Conservation (phyloP, 1,284 basidiomycete genomes). For the Pisolithus thermaeus region DNA sequence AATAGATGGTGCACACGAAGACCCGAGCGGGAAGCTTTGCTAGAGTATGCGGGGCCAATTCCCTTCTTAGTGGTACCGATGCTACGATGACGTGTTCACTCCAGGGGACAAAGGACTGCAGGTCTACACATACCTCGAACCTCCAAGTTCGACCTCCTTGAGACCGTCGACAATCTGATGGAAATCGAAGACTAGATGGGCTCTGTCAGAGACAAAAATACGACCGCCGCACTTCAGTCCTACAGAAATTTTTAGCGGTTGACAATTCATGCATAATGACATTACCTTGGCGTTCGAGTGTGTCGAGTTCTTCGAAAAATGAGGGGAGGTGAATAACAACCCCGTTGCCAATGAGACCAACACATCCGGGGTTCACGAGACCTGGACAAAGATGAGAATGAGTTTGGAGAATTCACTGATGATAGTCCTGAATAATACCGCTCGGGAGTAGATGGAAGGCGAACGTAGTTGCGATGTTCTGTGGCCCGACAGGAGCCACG, state of each 20-base stretch:
- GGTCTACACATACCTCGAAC: constrained; percentile 56
- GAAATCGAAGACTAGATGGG: constrained; percentile 97
- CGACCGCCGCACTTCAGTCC: constrained; percentile 85
- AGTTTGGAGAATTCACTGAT: background rate
- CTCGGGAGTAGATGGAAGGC: constrained; percentile 96
- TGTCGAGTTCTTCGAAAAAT: constrained; percentile 92
- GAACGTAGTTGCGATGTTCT: constrained; percentile 75
- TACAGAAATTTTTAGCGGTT: constrained; percentile 26
- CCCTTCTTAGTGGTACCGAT: constrained; percentile 98
- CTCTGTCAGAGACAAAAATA: constrained; percentile 91
- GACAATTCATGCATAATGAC: background rate
- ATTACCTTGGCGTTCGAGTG: constrained; percentile 79
- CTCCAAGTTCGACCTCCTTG: constrained; percentile 96
- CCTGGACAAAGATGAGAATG: constrained; percentile 41
- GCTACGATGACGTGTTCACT: constrained; percentile 34
- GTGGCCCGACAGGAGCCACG: constrained; percentile 72
- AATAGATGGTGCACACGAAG: constrained; percentile 96
- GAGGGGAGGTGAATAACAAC: constrained; percentile 95
- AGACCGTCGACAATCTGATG: constrained; percentile 99
- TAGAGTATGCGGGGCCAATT: constrained; percentile 97
- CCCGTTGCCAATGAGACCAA: constrained; percentile 88
- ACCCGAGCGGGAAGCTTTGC: constrained; percentile 94
- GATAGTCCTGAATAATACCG: constrained; percentile 49
- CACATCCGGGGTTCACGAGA: constrained; percentile 84
- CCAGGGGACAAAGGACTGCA: constrained; percentile 1